A percentile compares a stretch with the other conserved stretches of the same genome.
Evolutionary conservation across 208 protist genomes (phyloP).

Genomic region (Trypanosoma mega): DNA sequence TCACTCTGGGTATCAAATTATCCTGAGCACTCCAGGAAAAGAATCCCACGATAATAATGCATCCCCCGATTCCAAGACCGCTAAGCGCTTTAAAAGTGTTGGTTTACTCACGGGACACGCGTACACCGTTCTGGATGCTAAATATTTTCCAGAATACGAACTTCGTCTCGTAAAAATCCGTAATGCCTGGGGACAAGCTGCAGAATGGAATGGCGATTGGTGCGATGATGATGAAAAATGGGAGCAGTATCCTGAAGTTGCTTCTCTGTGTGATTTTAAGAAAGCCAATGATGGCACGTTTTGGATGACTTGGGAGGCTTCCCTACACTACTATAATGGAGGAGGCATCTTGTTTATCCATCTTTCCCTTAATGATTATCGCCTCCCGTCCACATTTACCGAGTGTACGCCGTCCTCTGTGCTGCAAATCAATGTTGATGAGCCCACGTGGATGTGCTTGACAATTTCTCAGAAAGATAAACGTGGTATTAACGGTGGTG

Average conservation of each 20-base stretch:
- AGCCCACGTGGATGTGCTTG: slow-evolving; percentile 63
- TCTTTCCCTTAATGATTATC: slow-evolving; percentile 65
- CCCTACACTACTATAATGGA: slow-evolving; percentile 83
- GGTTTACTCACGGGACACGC: slow-evolving; percentile 65
- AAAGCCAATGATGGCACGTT: slow-evolving; percentile 60
- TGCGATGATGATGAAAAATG: slow-evolving; percentile 67
- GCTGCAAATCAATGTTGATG: slow-evolving; percentile 62
- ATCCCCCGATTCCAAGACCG: slow-evolving; percentile 24
- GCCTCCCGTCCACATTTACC: slow-evolving; percentile 72
- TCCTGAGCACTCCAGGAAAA: slow-evolving; percentile 75
- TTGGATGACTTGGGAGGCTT: slow-evolving; percentile 83
- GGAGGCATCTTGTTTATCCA: slow-evolving; percentile 79
- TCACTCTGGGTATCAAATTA: slow-evolving; percentile 52
- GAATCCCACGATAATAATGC: slow-evolving; percentile 28
- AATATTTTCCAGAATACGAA: slow-evolving; percentile 49
- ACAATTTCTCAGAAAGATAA: slow-evolving; percentile 79
- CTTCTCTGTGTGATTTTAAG: slow-evolving; percentile 60
- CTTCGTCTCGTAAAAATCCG: slow-evolving; percentile 68
- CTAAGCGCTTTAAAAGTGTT: slow-evolving; percentile 41
- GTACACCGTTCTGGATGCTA: slow-evolving; percentile 67
- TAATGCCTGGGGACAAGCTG: slow-evolving; percentile 57
- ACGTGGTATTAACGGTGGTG: slow-evolving; percentile 35
- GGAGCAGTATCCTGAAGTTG: slow-evolving; percentile 69
- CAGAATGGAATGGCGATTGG: slow-evolving; percentile 83
- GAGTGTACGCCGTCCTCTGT: slow-evolving; percentile 58